Evolutionary conservation across 441 rosid genomes (phyloP), one percentile per base, ranked within the genome.

Genomic region (Manihot esculenta): DNA sequence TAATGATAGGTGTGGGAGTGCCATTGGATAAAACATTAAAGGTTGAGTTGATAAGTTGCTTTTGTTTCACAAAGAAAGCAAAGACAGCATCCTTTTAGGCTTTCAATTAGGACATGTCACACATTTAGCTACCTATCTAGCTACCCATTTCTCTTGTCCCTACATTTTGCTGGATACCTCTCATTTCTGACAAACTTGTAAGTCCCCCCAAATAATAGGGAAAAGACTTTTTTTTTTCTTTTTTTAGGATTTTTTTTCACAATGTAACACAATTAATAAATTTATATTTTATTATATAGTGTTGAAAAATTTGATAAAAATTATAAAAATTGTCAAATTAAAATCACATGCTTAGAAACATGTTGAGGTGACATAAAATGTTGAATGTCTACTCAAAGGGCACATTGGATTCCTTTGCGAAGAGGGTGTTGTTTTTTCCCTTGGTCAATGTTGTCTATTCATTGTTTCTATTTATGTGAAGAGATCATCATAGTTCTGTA

Each of bases 331-430:
- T 33, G n/a, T 42, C n/a, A 62, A 63, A 30, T n/a, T 13, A 42
- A 73, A 45, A 60, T 62, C 72, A 78, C 75, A 47, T 58, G 72
- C 38, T 30, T 4, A 30, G 33, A 30, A 30, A 30, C 33, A 30
- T 30, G 33, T 1, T 70, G 50, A 68, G 74, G 50, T 71, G 72
- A 62, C 69, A 48, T 30, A 41, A 41, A 26, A 21, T 58, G 50
- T 17, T 64, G n/a, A 26, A 5, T 73, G 49, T 50, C 73, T 62
- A 42, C 69, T 59, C 42, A 53, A 62, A 13, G 63, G 66, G 67
- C n/a, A 56, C 86, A 63, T 83, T 71, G 84, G 84, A 83, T 83
- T 76, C 86, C 82, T 55, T 64, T 3, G 2, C 30, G 70, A 5
- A 48, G 30, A 9, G 20, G 0, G 5, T 64, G 44, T 14, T 67